Evolutionary conservation across 2,329 filamentous ascomycete species (phyloP).

Genomic region (Beauveria bassiana): DNA sequence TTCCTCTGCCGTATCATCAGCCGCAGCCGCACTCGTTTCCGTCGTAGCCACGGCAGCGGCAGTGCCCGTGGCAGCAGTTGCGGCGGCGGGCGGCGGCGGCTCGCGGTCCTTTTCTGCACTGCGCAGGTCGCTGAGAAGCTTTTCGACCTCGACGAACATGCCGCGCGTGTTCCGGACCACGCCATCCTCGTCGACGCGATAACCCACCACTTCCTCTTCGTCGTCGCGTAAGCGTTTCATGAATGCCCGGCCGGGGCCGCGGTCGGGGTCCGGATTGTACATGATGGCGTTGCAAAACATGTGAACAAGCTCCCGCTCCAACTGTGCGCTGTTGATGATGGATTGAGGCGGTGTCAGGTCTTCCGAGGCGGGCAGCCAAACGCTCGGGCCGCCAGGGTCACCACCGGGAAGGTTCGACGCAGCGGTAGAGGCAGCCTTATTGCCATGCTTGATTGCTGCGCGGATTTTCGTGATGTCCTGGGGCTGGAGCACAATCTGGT

Average conservation of each 20-base stretch:
- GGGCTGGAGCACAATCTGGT: conserved; percentile 63
- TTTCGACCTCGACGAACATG: conserved; percentile 85
- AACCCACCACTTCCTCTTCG: conserved; percentile 44
- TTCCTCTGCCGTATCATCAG: conserved; percentile 40
- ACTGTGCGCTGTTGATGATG: conserved; percentile 86
- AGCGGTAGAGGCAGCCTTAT: conserved; percentile 53
- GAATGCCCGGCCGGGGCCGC: conserved; percentile 60
- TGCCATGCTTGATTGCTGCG: conserved; percentile 66
- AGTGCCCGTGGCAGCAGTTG: not conserved
- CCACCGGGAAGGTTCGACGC: conserved; percentile 54
- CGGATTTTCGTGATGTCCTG: conserved; percentile 74
- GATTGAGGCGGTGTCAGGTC: conserved; percentile 79
- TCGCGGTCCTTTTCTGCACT: conserved; percentile 56
- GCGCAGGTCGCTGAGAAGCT: conserved; percentile 66
- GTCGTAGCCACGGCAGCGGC: not conserved
- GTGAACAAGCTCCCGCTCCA: conserved; percentile 87
- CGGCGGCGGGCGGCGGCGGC: conserved; percentile 22
- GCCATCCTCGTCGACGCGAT: conserved; percentile 71
- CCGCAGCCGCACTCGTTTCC: conserved; percentile 13
- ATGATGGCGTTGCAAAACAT: conserved; percentile 99
- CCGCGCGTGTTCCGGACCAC: conserved; percentile 80
- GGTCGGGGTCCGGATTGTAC: conserved; percentile 83
- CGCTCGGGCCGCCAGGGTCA: conserved; percentile 46
- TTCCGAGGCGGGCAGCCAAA: conserved; percentile 61
- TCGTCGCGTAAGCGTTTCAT: conserved; percentile 37